Evolutionary conservation across 1,139 yeast genomes (phyloP).

Genomic region (Yamadazyma triangularis): DNA sequence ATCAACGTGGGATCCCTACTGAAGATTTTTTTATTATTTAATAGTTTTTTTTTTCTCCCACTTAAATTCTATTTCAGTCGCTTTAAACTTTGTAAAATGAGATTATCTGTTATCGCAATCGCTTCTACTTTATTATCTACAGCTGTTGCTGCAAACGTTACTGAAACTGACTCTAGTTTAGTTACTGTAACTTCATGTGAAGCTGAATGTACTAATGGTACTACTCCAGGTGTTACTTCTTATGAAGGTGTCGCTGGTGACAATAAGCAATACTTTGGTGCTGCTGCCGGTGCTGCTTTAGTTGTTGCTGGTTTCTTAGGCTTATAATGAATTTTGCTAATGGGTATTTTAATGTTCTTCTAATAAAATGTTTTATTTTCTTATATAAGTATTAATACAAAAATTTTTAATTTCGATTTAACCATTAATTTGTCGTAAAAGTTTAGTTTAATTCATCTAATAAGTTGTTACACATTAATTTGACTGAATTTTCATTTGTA

Average conservation of each 20-base stretch:
- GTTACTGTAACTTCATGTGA: conserved; percentile 40
- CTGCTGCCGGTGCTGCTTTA: conserved; percentile 17
- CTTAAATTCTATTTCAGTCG: too few species aligned
- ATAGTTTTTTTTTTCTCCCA: too few species aligned
- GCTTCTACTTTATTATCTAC: conserved; percentile 34
- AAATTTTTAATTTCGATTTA: too few species aligned
- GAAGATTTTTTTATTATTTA: too few species aligned
- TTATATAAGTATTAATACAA: too few species aligned
- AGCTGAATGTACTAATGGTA: conserved; percentile 11
- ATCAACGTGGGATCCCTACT: too few species aligned
- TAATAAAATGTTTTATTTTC: too few species aligned
- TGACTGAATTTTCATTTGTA: conserved; percentile 19
- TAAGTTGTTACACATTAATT: conserved; percentile 20
- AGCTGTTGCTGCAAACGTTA: conserved; percentile 19
- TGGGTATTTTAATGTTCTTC: too few species aligned
- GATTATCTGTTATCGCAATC: conserved; percentile 10
- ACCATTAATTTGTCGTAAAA: too few species aligned
- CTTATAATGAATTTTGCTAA: conserved; percentile 4
- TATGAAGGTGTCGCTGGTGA: conserved; percentile 25
- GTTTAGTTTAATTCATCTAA: conserved; percentile 18
- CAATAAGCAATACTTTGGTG: conserved; percentile 20
- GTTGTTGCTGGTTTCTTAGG: conserved; percentile 46
- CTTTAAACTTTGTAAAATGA: too few species aligned
- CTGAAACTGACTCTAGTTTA: conserved; percentile 4
- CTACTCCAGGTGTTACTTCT: conserved; percentile 27